Evolutionary conservation across 805 yeast species (phyloP).

Genomic region (Nakazawaea populi): DNA sequence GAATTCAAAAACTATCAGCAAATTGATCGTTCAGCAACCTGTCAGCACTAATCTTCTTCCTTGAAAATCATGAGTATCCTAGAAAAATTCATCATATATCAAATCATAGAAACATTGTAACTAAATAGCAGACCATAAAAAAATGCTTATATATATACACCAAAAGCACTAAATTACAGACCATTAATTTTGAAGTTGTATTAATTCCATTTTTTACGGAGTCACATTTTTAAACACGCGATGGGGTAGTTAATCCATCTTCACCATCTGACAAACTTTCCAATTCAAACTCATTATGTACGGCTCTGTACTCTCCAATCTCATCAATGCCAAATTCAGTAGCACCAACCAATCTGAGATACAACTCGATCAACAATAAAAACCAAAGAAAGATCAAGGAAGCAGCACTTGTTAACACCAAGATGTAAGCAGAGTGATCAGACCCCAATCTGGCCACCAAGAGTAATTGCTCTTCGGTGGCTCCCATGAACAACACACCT

Average conservation of each 20-base stretch:
- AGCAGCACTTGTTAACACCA: slow-evolving; percentile 68
- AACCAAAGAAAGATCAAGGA: slow-evolving; percentile 67
- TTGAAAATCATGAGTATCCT: no score
- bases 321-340: slow-evolving; percentile 3
- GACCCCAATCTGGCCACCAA: slow-evolving; percentile 70
- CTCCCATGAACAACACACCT: slow-evolving; percentile 86
- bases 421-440: slow-evolving; percentile 78
- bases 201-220: no score
- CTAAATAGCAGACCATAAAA: no score
- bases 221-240: not conserved
- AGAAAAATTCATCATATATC: no score
- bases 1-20: no score
- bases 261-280: slow-evolving; percentile 21
- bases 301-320: slow-evolving; percentile 2
- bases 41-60: no score
- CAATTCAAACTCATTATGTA: slow-evolving; percentile 18
- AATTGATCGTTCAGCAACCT: no score
- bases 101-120: no score
- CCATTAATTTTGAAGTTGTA: not conserved
- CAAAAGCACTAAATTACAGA: no score
- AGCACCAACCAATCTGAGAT: slow-evolving; percentile 37
- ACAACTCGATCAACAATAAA: slow-evolving; percentile 51
- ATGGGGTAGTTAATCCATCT: not conserved
- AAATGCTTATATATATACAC: no score
- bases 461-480: slow-evolving; percentile 81